phyloP scores from a whole-genome alignment of 2,329 filamentous ascomycete genomes.

The Xylaria sp. region DNA sequence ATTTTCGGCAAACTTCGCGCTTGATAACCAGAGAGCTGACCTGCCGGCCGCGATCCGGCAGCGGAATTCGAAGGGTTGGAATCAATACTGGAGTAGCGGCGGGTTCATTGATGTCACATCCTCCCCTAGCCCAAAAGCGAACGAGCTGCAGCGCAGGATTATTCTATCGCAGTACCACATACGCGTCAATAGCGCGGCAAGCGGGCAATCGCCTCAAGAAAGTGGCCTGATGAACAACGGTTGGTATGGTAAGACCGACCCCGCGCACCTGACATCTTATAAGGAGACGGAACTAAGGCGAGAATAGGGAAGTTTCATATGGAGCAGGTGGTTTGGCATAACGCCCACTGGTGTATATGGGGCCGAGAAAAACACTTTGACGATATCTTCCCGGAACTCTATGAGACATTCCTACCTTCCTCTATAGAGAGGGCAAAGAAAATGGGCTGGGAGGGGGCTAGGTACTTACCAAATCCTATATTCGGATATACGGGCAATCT shows the following conservation, averaged over 20 bases:
- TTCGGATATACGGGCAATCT: too few relatives aligned
- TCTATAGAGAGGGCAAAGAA: conserved; percentile 46
- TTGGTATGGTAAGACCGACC: conserved; percentile 53
- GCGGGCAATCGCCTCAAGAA: conserved; percentile 54
- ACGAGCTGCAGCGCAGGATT: conserved; percentile 57
- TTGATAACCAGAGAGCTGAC: conserved; percentile 39
- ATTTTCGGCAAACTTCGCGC: conserved; percentile 52
- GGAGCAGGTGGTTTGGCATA: conserved; percentile 58
- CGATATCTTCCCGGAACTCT: conserved; percentile 51
- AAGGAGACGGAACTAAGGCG: conserved; percentile 1
- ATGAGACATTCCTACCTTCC: conserved; percentile 48
- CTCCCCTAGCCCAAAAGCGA: conserved; percentile 50
- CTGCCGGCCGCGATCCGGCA: conserved; percentile 42
- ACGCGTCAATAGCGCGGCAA: conserved; percentile 54
- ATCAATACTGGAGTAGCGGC: conserved; percentile 52
- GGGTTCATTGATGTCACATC: conserved; percentile 55
- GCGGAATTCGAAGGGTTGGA: conserved; percentile 47
- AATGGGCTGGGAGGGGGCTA: conserved; percentile 51
- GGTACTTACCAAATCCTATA: conserved; percentile 19
- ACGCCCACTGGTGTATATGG: conserved; percentile 54
- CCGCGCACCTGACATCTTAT: neutral
- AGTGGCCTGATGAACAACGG: conserved; percentile 58
- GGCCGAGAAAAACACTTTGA: conserved; percentile 51
- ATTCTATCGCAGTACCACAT: conserved; percentile 57
- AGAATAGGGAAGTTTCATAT: conserved; percentile 53